phyloP scores from a whole-genome alignment of 1,139 yeast genomes.

The Maudiozyma humilis region DNA sequence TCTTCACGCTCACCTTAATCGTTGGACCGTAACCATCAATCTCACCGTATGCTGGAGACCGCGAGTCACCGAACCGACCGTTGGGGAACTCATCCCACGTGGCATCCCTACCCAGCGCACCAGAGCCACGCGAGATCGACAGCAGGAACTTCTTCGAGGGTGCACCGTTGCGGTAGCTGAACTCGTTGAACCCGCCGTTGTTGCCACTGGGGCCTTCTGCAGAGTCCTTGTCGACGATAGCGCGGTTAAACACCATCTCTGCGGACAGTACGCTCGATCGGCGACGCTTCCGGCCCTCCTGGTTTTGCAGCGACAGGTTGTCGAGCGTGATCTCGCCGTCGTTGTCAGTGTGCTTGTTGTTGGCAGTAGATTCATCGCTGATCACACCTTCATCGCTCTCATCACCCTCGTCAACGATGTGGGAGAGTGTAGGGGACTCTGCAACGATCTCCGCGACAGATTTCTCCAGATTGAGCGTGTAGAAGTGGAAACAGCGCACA shows the following conservation, averaged over 20 bases:
- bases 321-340: conserved; percentile 23
- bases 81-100: conserved; percentile 98
- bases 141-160: conserved; percentile 50
- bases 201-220: conserved; percentile 7
- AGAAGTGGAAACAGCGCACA: conserved; percentile 79
- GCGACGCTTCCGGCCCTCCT: conserved; percentile 23
- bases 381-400: conserved; percentile 14
- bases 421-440: conserved; percentile 42
- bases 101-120: conserved; percentile 81
- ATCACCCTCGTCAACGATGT: conserved; percentile 32
- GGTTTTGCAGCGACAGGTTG: conserved; percentile 10
- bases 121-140: conserved; percentile 78
- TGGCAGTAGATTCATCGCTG: conserved; percentile 13
- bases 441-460: conserved; percentile 81
- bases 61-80: conserved; percentile 94
- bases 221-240: conserved; percentile 13
- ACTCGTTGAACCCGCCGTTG: conserved; percentile 9
- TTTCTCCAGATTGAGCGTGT: conserved; percentile 81
- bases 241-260: conserved; percentile 18
- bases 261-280: conserved; percentile 25
- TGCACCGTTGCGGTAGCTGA: conserved; percentile 4
- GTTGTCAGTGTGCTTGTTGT: conserved; percentile 8
- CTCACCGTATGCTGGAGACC: conserved; percentile 96
- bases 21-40: conserved; percentile 96
- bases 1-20: conserved; percentile 63